Conservation (phyloP, 768 basidiomycete species). For the Psilocybe cyanescens region DNA sequence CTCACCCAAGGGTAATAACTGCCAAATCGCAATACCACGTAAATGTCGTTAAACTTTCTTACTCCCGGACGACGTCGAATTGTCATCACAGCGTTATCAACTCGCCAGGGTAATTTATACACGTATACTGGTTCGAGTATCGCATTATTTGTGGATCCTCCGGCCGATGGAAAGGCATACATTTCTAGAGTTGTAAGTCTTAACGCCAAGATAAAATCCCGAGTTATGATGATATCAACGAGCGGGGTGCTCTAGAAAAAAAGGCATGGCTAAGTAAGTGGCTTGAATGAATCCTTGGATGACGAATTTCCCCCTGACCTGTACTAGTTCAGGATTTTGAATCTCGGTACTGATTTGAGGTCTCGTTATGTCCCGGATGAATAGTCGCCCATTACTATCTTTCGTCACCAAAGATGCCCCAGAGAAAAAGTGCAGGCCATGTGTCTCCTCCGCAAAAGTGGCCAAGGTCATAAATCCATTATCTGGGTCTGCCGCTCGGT, state of each 20-base stretch:
- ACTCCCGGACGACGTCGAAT: conserved; percentile 21
- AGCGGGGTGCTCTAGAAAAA: conserved; percentile 11
- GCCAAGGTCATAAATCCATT: conserved; percentile 38
- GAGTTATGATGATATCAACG: conserved; percentile 44
- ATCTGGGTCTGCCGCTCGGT: conserved; percentile 35
- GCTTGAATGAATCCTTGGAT: not conserved
- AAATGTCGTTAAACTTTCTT: conserved; percentile 37
- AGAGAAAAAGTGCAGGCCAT: conserved; percentile 37
- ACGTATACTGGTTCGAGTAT: conserved; percentile 47
- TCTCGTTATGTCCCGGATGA: conserved; percentile 38
- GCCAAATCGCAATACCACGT: conserved; percentile 61
- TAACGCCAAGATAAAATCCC: conserved; percentile 49
- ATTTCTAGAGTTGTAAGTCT: conserved; percentile 45
- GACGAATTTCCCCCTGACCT: conserved; percentile 27
- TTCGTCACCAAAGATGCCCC: conserved; percentile 43
- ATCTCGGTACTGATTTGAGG: conserved; percentile 37
- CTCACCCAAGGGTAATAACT: conserved; percentile 61
- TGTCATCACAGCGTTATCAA: conserved; percentile 52
- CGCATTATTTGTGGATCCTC: conserved; percentile 11
- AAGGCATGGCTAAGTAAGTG: not conserved
- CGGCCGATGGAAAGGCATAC: conserved; percentile 36
- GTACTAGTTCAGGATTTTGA: conserved; percentile 32
- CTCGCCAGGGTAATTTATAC: conserved; percentile 58
- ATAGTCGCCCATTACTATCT: conserved; percentile 32
- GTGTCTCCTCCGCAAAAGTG: conserved; percentile 32